phyloP scores from a whole-genome alignment of 2,329 filamentous ascomycete species.

The Xylaria digitata region DNA sequence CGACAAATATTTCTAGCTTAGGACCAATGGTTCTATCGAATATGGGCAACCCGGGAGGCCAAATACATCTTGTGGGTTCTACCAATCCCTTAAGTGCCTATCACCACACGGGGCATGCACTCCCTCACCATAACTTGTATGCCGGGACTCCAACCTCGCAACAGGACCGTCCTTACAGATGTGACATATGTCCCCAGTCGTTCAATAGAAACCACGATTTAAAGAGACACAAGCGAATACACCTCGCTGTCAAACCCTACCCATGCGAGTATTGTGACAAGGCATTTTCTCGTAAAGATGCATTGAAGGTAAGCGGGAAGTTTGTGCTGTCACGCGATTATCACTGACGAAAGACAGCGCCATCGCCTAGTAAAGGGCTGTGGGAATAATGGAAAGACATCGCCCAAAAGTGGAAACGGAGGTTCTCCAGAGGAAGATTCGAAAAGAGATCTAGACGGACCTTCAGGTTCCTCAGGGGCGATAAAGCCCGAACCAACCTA shows the following conservation, averaged over 20 bases:
- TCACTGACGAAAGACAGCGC: constrained; percentile 56
- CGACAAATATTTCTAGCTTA: constrained; percentile 67
- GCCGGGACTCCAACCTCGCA: constrained; percentile 60
- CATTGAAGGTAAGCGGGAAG: constrained; percentile 80
- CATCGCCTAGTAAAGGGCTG: constrained; percentile 75
- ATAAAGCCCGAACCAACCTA: constrained; percentile 41
- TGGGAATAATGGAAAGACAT: constrained; percentile 54
- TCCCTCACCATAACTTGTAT: constrained; percentile 68
- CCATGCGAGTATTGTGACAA: constrained; percentile 93
- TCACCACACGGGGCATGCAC: constrained; percentile 61
- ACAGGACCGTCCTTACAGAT: constrained; percentile 92
- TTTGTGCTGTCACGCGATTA: neutral
- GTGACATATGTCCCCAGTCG: constrained; percentile 89
- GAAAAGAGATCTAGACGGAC: constrained; percentile 40
- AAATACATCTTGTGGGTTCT: constrained; percentile 75
- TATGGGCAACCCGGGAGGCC: constrained; percentile 76
- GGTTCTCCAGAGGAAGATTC: constrained; percentile 42
- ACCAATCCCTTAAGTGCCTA: constrained; percentile 66
- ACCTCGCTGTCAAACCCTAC: constrained; percentile 94
- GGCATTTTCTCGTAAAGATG: constrained; percentile 96
- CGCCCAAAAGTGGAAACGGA: constrained; percentile 40
- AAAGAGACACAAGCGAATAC: constrained; percentile 95
- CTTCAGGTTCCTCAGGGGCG: constrained; percentile 24
- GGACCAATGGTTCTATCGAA: constrained; percentile 80
- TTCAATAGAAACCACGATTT: constrained; percentile 98